Evolutionary conservation across 257 asterid species (phyloP).

Genomic region (Plantago ovata): DNA sequence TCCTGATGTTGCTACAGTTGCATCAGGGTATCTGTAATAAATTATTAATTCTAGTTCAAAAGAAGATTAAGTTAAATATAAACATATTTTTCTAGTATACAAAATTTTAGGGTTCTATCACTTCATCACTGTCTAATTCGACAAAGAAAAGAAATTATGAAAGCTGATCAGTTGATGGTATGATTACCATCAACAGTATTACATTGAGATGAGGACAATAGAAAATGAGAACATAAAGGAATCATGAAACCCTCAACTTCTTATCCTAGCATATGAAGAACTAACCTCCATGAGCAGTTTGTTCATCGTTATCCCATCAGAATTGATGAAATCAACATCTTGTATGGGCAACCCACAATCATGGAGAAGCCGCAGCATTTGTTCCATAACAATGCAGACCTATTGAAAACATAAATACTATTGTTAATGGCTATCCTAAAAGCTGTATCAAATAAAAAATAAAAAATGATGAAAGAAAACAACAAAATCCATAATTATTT

Average conservation of each 20-base stretch:
- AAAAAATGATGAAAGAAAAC: no score
- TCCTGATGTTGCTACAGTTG: no score
- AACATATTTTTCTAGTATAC: no score
- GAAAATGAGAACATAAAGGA: not conserved
- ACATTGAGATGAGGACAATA: not conserved
- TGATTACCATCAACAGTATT: not conserved
- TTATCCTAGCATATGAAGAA: conserved; percentile 16
- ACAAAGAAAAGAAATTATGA: not conserved
- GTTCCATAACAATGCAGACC: conserved; percentile 93
- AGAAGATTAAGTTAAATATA: no score
- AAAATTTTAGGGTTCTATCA: no score
- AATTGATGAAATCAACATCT: conserved; percentile 89
- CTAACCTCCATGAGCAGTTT: conserved; percentile 80
- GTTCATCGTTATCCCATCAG: conserved; percentile 89
- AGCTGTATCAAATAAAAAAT: not conserved
- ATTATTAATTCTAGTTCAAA: no score
- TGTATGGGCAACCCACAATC: conserved; percentile 78
- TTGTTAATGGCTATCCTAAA: not conserved
- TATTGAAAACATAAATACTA: conserved; percentile 20
- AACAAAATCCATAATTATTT: not conserved
- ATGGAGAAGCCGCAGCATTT: conserved; percentile 89
- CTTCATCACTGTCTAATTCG: no score
- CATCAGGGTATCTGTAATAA: no score
- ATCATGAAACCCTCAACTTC: conserved; percentile 5
- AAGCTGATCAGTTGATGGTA: not conserved